phyloP scores from a whole-genome alignment of 2,329 filamentous ascomycete genomes.

The Sporothrix brasiliensis region DNA sequence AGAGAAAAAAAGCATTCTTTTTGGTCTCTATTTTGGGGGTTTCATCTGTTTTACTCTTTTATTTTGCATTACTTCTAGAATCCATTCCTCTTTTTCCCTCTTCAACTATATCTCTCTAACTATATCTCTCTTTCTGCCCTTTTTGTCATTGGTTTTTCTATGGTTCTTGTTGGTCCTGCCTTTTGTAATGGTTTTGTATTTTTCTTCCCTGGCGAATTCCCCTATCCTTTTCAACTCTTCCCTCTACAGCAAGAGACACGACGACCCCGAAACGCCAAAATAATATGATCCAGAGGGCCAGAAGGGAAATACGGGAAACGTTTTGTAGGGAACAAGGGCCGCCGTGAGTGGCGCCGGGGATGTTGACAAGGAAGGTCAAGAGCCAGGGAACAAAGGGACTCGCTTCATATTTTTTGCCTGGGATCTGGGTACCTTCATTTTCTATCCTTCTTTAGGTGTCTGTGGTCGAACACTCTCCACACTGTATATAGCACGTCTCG shows the following conservation, averaged over 20 bases:
- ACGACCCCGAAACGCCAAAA: background rate
- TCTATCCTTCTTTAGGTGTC: slow-evolving; percentile 2
- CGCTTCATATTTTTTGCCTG: background rate
- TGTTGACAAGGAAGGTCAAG: background rate
- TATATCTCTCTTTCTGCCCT: background rate
- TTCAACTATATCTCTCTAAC: background rate
- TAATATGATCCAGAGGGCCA: background rate
- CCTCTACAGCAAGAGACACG: background rate
- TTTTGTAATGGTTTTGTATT: background rate
- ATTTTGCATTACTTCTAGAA: slow-evolving; percentile 22
- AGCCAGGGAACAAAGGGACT: background rate
- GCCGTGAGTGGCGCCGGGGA: too few relatives aligned
- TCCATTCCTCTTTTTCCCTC: background rate
- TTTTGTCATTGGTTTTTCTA: background rate
- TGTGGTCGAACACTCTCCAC: slow-evolving; percentile 33
- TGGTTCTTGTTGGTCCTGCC: background rate
- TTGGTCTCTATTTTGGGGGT: background rate
- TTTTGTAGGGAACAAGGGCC: background rate
- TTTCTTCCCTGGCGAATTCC: background rate
- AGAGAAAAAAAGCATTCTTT: slow-evolving; percentile 10
- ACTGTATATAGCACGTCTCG: slow-evolving; percentile 32
- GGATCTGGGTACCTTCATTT: background rate
- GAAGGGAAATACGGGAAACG: background rate
- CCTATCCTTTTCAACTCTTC: background rate
- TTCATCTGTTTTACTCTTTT: slow-evolving; percentile 5